Conservation (phyloP, 129 eudicot genomes). For the Lactuca saligna region DNA sequence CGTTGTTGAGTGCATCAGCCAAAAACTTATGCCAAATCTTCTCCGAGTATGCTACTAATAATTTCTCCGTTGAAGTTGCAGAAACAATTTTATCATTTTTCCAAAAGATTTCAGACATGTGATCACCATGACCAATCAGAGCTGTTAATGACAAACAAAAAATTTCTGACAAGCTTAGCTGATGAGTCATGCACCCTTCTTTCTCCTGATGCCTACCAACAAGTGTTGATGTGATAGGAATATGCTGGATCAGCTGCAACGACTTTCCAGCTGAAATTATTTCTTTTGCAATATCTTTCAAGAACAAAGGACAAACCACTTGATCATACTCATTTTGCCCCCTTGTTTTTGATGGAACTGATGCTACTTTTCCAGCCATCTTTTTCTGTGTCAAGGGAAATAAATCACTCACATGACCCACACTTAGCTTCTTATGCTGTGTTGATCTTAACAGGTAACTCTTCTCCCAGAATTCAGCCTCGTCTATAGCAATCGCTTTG, state of each 20-base stretch:
- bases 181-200: conserved; percentile 40
- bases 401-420: conserved; percentile 7
- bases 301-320: conserved; percentile 73
- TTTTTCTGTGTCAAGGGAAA: conserved; percentile 31
- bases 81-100: conserved; percentile 44
- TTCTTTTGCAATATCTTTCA: conserved; percentile 72
- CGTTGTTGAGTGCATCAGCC: conserved; percentile 48
- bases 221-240: conserved; percentile 47
- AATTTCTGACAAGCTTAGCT: conserved; percentile 79
- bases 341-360: conserved; percentile 41
- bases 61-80: conserved; percentile 24
- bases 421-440: conserved; percentile 34
- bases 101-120: conserved; percentile 59
- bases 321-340: conserved; percentile 41
- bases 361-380: conserved; percentile 25
- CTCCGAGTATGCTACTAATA: conserved; percentile 35
- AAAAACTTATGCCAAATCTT: conserved; percentile 64
- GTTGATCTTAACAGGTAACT: conserved; percentile 67
- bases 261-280: conserved; percentile 95
- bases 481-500: conserved; percentile 62
- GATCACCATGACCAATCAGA: conserved; percentile 88
- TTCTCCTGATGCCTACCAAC: conserved; percentile 29
- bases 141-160: conserved; percentile 82
- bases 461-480: conserved; percentile 96
- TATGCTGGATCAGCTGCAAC: conserved; percentile 77